Evolutionary conservation across 2,329 filamentous ascomycete genomes (phyloP).

Genomic region (Colletotrichum sidae): DNA sequence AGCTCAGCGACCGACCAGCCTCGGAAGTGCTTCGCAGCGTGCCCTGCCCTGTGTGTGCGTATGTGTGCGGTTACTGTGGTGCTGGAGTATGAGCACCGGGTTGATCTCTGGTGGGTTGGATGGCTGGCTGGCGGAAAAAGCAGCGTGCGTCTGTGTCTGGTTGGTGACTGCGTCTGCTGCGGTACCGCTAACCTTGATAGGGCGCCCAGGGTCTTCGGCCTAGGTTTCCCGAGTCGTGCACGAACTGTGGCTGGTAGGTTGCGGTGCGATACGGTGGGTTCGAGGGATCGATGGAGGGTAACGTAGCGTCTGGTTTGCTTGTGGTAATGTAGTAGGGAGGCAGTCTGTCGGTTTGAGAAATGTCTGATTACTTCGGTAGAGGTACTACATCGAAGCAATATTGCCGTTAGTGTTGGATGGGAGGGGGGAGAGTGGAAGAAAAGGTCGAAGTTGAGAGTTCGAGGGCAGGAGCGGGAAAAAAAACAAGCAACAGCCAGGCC

Average conservation of each 20-base stretch:
- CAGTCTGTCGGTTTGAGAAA: no score
- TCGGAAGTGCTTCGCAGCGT: constrained; percentile 18
- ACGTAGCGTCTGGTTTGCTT: not conserved
- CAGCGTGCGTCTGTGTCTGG: constrained; percentile 21
- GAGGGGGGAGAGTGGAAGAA: constrained; percentile 1
- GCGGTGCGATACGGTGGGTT: constrained; percentile 3
- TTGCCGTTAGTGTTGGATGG: not conserved
- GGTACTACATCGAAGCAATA: constrained; percentile 26
- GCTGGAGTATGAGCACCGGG: constrained; percentile 1
- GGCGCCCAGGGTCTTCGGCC: constrained; percentile 26
- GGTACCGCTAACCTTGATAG: constrained; percentile 29
- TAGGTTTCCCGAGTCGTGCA: constrained; percentile 32
- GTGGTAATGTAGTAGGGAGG: not conserved
- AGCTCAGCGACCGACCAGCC: not conserved
- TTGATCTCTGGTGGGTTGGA: not conserved
- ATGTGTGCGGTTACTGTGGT: not conserved
- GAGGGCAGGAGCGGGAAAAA: constrained; percentile 5
- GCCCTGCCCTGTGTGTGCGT: constrained; percentile 20
- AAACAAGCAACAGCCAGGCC: constrained; percentile 15
- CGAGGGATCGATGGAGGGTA: constrained; percentile 13
- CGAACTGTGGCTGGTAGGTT: constrained; percentile 29
- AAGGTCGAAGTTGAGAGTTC: constrained; percentile 2
- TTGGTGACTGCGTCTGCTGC: constrained; percentile 26
- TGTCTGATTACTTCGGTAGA: not conserved
- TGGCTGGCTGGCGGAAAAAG: constrained; percentile 10